phyloP scores from a whole-genome alignment of 106 monocot species.

The Amphibolis antarctica region DNA sequence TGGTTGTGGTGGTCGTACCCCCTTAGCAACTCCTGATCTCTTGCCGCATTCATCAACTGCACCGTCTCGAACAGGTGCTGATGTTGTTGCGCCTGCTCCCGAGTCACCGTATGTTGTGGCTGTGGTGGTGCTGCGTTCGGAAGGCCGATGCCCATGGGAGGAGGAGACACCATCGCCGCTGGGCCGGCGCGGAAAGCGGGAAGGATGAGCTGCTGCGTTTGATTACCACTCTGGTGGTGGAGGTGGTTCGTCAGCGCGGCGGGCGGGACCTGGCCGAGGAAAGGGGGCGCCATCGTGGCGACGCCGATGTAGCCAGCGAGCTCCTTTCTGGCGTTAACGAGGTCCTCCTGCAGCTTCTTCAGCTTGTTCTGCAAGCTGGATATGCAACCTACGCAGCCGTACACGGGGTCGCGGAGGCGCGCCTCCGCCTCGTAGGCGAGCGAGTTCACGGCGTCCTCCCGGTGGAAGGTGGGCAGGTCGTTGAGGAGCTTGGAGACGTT shows the following conservation, averaged over 20 bases:
- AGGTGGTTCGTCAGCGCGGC: background rate
- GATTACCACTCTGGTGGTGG: background rate
- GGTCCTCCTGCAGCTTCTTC: conserved; percentile 23
- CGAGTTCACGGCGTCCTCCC: conserved; percentile 59
- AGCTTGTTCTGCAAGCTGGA: conserved; percentile 35
- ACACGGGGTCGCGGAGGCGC: conserved; percentile 37
- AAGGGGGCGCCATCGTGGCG: background rate
- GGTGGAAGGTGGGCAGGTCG: conserved; percentile 20
- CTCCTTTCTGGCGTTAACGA: conserved; percentile 33
- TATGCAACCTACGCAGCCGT: conserved; percentile 53
- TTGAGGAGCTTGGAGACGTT: conserved; percentile 11
- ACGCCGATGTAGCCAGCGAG: conserved; percentile 36
- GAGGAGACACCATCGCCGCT: too few relatives aligned
- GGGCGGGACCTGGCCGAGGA: background rate
- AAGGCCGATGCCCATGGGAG: too few relatives aligned
- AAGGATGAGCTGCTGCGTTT: too few relatives aligned
- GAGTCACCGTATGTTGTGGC: background rate
- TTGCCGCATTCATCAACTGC: background rate
- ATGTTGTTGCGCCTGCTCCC: background rate
- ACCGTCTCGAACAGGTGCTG: background rate
- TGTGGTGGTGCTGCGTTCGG: background rate
- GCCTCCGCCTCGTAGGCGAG: conserved; percentile 43
- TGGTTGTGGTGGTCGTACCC: background rate
- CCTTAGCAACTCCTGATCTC: background rate
- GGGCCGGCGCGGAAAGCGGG: too few relatives aligned